phyloP scores from a whole-genome alignment of 495 filamentous ascomycete genomes.

The Aspergillus bertholletiae region DNA sequence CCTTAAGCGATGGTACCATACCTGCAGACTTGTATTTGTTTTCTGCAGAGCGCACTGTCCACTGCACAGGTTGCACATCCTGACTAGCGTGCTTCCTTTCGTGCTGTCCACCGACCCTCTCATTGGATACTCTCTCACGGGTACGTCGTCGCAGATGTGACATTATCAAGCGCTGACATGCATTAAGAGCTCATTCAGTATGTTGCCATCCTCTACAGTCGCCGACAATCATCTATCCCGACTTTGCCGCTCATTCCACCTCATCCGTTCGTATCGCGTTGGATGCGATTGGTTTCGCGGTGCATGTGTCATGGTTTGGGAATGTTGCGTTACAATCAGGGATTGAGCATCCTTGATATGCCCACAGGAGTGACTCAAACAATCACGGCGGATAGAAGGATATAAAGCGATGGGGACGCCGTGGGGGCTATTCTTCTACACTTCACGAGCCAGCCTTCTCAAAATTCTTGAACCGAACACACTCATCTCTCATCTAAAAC shows the following conservation, averaged over 20 bases:
- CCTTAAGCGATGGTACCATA: background rate
- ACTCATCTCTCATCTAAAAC: background rate
- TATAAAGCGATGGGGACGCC: background rate
- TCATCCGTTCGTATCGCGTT: background rate
- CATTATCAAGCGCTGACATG: background rate
- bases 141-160: background rate
- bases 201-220: background rate
- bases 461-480: background rate
- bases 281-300: background rate
- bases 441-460: background rate
- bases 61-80: background rate
- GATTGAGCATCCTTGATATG: background rate
- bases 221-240: background rate
- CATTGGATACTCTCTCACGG: background rate
- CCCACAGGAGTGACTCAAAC: background rate
- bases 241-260: background rate
- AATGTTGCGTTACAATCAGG: background rate
- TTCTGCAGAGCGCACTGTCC: background rate
- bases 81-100: background rate
- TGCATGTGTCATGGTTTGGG: background rate
- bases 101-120: background rate
- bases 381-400: background rate
- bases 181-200: background rate
- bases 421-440: background rate
- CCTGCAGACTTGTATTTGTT: background rate